A percentile compares a stretch with the other conserved stretches of the same genome.
These are phyloP conservation scores for Penicillium sp. DNA, from an alignment of 2,329 filamentous ascomycete genomes.

Conservation along the genomic window DNA sequence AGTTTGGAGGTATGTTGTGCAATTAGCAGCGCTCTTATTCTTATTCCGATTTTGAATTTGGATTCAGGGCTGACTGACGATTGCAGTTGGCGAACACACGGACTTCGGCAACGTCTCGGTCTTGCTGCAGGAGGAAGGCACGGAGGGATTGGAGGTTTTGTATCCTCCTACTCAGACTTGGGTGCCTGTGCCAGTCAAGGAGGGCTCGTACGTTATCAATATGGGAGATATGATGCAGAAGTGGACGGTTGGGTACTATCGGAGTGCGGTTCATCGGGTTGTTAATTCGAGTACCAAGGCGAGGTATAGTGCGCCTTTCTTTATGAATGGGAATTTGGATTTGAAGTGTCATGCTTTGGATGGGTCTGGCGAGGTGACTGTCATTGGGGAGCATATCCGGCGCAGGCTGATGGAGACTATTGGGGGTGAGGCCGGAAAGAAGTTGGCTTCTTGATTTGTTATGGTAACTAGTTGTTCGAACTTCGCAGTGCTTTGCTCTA, in stretches of 20 bases:
- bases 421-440: neutral
- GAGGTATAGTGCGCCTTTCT: slow-evolving; percentile 2
- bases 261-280: slow-evolving; percentile 21
- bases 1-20: neutral
- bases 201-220: slow-evolving; percentile 34
- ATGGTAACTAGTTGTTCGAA: too few relatives aligned
- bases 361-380: slow-evolving; percentile 1
- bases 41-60: too few relatives aligned
- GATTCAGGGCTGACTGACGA: neutral
- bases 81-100: slow-evolving; percentile 22
- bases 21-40: neutral
- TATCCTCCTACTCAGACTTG: slow-evolving; percentile 19
- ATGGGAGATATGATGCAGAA: slow-evolving; percentile 26
- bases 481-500: too few relatives aligned
- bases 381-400: slow-evolving; percentile 6
- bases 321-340: slow-evolving; percentile 4
- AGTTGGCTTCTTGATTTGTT: neutral
- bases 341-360: neutral
- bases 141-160: slow-evolving; percentile 25
- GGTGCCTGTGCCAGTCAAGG: slow-evolving; percentile 39
- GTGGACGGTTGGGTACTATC: slow-evolving; percentile 20
- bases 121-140: slow-evolving; percentile 23
- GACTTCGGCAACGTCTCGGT: slow-evolving; percentile 29
- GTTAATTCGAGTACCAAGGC: slow-evolving; percentile 32
- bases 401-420: slow-evolving; percentile 3